Evolutionary conservation across 768 basidiomycete genomes (phyloP).

Genomic region (Pisolithus microcarpus): DNA sequence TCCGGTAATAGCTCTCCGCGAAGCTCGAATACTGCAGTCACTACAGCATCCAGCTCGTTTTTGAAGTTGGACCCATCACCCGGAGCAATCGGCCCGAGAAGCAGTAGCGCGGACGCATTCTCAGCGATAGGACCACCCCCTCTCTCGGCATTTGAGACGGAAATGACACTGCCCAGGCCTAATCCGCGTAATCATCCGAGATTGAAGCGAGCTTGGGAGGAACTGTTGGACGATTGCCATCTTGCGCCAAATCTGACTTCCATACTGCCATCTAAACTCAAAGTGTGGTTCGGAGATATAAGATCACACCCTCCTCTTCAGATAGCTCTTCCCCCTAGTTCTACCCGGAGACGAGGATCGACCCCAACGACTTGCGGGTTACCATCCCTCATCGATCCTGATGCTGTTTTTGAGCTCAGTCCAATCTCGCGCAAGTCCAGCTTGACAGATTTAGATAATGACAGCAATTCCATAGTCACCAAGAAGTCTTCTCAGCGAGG

Average conservation of each 20-base stretch:
- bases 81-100: conserved; percentile 9
- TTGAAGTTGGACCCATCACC: conserved; percentile 20
- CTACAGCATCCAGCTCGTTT: conserved; percentile 8
- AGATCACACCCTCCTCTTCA: conserved; percentile 41
- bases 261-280: conserved; percentile 62
- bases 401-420: conserved; percentile 27
- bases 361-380: conserved; percentile 12
- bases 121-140: conserved; percentile 17
- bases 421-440: conserved; percentile 15
- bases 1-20: conserved; percentile 18
- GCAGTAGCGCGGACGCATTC: conserved; percentile 6
- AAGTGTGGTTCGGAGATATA: conserved; percentile 48
- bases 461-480: conserved; percentile 6
- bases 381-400: conserved; percentile 21
- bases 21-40: conserved; percentile 24
- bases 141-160: conserved; percentile 9
- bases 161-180: conserved; percentile 11
- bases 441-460: conserved; percentile 23
- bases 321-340: conserved; percentile 52
- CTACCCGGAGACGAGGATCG: conserved; percentile 19
- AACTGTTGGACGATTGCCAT: conserved; percentile 55
- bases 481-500: conserved; percentile 20
- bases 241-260: conserved; percentile 47
- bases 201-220: conserved; percentile 58
- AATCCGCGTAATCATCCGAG: conserved; percentile 57